phyloP scores from a whole-genome alignment of 768 basidiomycete genomes.

The Pulveroboletus ravenelii region DNA sequence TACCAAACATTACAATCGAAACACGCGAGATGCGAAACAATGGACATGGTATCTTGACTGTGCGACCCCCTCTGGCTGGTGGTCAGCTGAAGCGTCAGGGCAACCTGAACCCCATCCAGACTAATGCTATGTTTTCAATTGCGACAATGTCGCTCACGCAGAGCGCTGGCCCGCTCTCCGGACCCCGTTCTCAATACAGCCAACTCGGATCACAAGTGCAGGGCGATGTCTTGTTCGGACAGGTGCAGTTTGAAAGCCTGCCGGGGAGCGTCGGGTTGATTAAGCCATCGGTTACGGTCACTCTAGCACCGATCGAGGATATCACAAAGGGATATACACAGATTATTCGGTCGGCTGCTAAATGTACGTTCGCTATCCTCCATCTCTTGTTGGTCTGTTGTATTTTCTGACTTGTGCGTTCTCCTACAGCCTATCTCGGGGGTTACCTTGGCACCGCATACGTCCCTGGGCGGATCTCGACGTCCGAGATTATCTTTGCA shows the following conservation, averaged over 20 bases:
- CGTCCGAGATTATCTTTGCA: conserved; percentile 20
- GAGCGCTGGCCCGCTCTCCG: neutral
- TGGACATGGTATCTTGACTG: conserved; percentile 14
- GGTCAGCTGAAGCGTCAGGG: conserved; percentile 15
- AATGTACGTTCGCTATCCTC: conserved; percentile 9
- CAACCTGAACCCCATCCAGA: conserved; percentile 23
- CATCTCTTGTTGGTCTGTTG: neutral
- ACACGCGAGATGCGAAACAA: conserved; percentile 26
- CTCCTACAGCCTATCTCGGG: conserved; percentile 12
- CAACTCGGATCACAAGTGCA: conserved; percentile 17
- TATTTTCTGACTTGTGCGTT: neutral
- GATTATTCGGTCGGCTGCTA: conserved; percentile 18
- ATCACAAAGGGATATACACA: conserved; percentile 19
- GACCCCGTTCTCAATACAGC: neutral
- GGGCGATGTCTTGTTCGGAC: conserved; percentile 19
- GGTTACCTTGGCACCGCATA: conserved; percentile 25
- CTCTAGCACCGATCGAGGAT: conserved; percentile 3
- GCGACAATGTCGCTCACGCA: conserved; percentile 8
- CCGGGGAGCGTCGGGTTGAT: neutral
- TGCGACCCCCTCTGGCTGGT: conserved; percentile 14
- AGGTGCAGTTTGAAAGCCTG: conserved; percentile 8
- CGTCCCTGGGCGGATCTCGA: conserved; percentile 26
- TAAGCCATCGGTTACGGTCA: conserved; percentile 1
- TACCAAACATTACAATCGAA: conserved; percentile 21
- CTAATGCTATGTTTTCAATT: conserved; percentile 22